Base-by-base conservation (phyloP, 305 asterid genomes). In the Solanum hybrid region DNA sequence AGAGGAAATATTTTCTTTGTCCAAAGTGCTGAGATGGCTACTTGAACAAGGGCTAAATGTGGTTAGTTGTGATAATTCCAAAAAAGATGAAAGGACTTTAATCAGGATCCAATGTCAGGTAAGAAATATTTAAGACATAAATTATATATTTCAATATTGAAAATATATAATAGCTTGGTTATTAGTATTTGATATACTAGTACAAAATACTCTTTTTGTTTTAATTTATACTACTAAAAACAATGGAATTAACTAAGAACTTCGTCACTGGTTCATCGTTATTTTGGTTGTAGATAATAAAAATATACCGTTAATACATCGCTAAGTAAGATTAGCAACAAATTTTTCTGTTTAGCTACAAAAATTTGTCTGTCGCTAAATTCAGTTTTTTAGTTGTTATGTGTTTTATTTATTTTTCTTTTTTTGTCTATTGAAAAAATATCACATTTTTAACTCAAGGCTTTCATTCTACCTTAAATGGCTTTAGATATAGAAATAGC, bases 21-120 rank as follows among this genome's bases (percentile, higher is more conserved):
- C 94, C 0, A 87, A 86, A 82, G 90, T 92, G 87, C 89, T 93
- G 9, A 61, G 76, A 33, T 75, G 81, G 39, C 78, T 92, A 74
- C 42, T 89, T 11, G 51, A 83, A 8, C 35, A 80, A 79, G 92
- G 93, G 20, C 69, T 92, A 10, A 87, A 87, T 80, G 92, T 88
- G 40, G 88, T 92, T 80, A 89, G 90, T 87, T 91, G 92, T 89
- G 87, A 87, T 51, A 71, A 64, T 75, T 81, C 91, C 46, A 85
- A 85, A 36, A 28, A 39, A 35, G 75, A 75, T 24, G 89, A 85
- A 28, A 33, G 83, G 89, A 84, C 87, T 20, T 74, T 85, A 28
- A 78, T 84, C 39, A 89, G 81, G 84, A 89, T 89, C 64, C 91
- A 89, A 78, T 46, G 84, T 35, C 86, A 86, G 91, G 91, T 89